phyloP scores from a whole-genome alignment of 2,329 filamentous ascomycete genomes.

The Penicillium frequentans region DNA sequence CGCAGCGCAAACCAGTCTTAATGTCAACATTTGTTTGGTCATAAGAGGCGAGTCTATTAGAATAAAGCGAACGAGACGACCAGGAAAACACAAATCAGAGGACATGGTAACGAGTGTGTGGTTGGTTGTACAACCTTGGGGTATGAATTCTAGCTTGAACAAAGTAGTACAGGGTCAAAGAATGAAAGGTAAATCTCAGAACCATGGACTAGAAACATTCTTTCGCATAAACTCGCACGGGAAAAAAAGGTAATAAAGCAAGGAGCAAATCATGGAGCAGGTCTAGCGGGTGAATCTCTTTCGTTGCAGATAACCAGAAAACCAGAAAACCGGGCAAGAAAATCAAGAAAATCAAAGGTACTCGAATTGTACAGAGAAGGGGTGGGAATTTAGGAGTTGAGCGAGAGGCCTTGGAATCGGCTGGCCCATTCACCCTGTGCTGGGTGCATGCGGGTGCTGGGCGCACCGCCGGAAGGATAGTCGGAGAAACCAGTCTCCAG shows the following conservation, averaged over 20 bases:
- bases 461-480: conserved; percentile 34
- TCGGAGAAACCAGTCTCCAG: conserved; percentile 38
- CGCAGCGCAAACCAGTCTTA: conserved; percentile 5
- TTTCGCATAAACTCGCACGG: not conserved
- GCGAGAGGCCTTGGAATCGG: conserved; percentile 69
- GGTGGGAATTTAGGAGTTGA: conserved; percentile 54
- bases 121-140: conserved; percentile 1
- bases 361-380: conserved; percentile 7
- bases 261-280: not conserved
- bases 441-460: conserved; percentile 34
- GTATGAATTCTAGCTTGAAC: conserved; percentile 17
- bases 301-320: not conserved
- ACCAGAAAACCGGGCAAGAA: not conserved
- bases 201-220: not conserved
- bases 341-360: not conserved
- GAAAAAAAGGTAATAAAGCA: not conserved
- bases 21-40: conserved; percentile 6
- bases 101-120: conserved; percentile 13
- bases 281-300: conserved; percentile 4
- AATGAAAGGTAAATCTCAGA: not conserved
- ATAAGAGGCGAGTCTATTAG: not conserved
- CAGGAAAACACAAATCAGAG: not conserved
- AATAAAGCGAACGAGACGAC: not conserved
- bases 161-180: conserved; percentile 9
- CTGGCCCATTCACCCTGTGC: conserved; percentile 59